phyloP scores from a whole-genome alignment of 2,329 filamentous ascomycete genomes.

The Penicillium olsonii region DNA sequence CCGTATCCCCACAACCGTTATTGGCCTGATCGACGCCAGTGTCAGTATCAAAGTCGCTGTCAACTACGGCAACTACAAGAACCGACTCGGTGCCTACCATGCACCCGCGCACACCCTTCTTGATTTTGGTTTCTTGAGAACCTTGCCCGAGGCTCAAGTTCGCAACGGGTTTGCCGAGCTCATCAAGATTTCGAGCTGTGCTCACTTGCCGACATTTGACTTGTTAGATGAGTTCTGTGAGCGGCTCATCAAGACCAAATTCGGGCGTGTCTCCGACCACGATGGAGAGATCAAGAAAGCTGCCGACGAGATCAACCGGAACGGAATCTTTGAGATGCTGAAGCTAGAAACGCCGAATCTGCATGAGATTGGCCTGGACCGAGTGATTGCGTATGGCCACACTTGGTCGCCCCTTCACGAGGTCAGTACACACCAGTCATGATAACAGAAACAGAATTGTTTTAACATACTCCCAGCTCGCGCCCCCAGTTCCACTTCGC shows the following conservation, averaged over 20 bases:
- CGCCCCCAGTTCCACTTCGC: constrained; percentile 1
- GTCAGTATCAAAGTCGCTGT: constrained; percentile 78
- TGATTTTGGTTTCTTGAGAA: constrained; percentile 2
- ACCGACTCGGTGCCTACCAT: constrained; percentile 62
- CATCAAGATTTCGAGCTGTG: constrained; percentile 6
- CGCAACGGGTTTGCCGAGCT: constrained; percentile 4
- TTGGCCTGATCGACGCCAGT: constrained; percentile 73
- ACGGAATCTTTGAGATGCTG: constrained; percentile 4
- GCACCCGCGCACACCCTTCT: constrained; percentile 1
- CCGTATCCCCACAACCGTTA: constrained; percentile 72
- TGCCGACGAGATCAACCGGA: constrained; percentile 4
- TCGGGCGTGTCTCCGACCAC: background rate
- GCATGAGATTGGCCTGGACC: constrained; percentile 6
- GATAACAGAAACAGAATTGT: too few relatives aligned
- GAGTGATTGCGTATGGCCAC: constrained; percentile 3
- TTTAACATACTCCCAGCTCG: background rate
- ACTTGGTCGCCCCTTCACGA: constrained; percentile 4
- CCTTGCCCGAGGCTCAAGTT: constrained; percentile 4
- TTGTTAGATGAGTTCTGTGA: constrained; percentile 2
- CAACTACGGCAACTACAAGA: constrained; percentile 76
- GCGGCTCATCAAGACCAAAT: constrained; percentile 3
- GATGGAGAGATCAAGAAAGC: background rate
- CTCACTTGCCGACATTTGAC: constrained; percentile 3
- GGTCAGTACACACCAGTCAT: background rate
- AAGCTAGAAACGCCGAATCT: constrained; percentile 2